Percentiles rank a stretch among this genome's conserved stretches.
These are phyloP conservation scores for Cladorrhinum samala DNA, from an alignment of 495 filamentous ascomycete species.

Conservation along the genomic window DNA sequence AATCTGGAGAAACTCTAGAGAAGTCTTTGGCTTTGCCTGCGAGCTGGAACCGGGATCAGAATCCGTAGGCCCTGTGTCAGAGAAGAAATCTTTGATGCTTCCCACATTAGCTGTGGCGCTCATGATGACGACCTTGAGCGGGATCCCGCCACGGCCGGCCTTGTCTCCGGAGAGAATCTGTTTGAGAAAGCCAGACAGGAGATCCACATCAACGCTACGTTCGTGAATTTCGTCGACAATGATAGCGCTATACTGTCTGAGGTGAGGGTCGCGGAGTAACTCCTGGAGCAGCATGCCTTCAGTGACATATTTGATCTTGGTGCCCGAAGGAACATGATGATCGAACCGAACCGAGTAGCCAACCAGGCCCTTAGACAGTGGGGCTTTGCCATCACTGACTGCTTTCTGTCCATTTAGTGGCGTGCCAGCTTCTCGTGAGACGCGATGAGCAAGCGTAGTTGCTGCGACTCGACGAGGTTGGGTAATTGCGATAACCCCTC, in stretches of 20 bases:
- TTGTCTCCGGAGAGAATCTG: constrained; percentile 57
- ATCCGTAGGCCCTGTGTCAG: constrained; percentile 13
- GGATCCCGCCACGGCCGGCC: constrained; percentile 58
- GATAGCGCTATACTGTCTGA: constrained; percentile 80
- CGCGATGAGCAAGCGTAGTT: constrained; percentile 82
- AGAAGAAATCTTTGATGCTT: constrained; percentile 68
- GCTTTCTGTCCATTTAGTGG: constrained; percentile 44
- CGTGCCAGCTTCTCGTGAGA: constrained; percentile 86
- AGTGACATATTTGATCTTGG: constrained; percentile 86
- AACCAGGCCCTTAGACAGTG: constrained; percentile 60
- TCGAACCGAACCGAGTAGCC: constrained; percentile 96
- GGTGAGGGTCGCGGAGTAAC: constrained; percentile 75
- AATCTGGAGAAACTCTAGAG: constrained; percentile 58
- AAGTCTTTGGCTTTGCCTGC: constrained; percentile 1
- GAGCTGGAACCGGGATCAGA: background rate
- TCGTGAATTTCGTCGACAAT: constrained; percentile 98
- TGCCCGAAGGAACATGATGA: constrained; percentile 61
- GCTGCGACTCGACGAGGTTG: constrained; percentile 92
- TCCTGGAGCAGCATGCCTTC: constrained; percentile 97
- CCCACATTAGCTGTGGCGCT: constrained; percentile 91
- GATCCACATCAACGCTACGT: constrained; percentile 90
- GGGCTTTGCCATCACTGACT: constrained; percentile 20
- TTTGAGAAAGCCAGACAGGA: constrained; percentile 80
- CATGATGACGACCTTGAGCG: constrained; percentile 90
- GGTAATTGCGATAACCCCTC: constrained; percentile 90